These are phyloP conservation scores for Podaxis mareebaensis DNA, from an alignment of 768 basidiomycete genomes.

Conservation along the genomic window DNA sequence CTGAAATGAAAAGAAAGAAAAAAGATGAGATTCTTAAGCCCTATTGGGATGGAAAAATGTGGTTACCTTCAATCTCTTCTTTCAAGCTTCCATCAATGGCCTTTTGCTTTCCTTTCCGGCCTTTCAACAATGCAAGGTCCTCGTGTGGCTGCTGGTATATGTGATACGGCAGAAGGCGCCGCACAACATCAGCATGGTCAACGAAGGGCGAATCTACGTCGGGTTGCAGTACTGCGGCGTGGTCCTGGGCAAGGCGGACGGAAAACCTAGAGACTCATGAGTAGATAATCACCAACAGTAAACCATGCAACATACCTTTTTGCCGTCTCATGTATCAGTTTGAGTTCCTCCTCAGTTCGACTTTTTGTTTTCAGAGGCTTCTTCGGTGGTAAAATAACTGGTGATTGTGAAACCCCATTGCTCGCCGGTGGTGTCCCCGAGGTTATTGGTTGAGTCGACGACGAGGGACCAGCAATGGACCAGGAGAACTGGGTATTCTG, in stretches of 20 bases:
- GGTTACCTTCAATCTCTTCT: conserved; percentile 54
- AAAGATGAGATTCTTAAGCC: not conserved
- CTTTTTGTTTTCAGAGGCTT: conserved; percentile 32
- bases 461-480: conserved; percentile 13
- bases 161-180: conserved; percentile 79
- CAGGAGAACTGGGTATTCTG: conserved; percentile 17
- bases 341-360: conserved; percentile 52
- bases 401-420: not conserved
- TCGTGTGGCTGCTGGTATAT: conserved; percentile 74
- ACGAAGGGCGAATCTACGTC: conserved; percentile 71
- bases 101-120: conserved; percentile 65
- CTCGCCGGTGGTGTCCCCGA: not conserved
- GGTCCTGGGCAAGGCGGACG: conserved; percentile 60
- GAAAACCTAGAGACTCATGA: conserved; percentile 44
- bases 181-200: conserved; percentile 61
- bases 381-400: conserved; percentile 19
- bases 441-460: not conserved
- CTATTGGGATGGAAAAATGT: not conserved
- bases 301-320: conserved; percentile 36
- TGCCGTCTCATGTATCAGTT: conserved; percentile 45
- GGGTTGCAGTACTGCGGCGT: conserved; percentile 57
- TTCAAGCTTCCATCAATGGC: conserved; percentile 44
- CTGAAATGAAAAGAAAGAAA: conserved; percentile 35
- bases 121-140: conserved; percentile 45
- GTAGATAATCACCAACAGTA: not conserved